Evolutionary conservation across 306 rosid species (phyloP).

Genomic region (Elaeagnus macrophylla): DNA sequence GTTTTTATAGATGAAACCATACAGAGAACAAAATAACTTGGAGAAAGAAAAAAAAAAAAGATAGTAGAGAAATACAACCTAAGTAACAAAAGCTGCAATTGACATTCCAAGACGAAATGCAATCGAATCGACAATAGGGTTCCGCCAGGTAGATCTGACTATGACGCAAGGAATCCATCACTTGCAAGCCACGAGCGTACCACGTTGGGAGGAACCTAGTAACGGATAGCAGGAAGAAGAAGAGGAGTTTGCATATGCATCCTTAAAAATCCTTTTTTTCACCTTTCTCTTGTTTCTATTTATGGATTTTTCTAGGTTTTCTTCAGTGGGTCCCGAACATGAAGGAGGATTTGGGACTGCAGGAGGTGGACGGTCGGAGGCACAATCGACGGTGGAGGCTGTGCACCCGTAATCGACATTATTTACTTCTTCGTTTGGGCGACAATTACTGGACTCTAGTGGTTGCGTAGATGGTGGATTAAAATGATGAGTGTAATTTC

Average conservation of each 20-base stretch:
- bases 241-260: constrained; percentile 27
- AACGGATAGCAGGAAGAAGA: constrained; percentile 20
- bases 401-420: constrained; percentile 1
- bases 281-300: constrained; percentile 10
- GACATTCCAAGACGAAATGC: too few relatives aligned
- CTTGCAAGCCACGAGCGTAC: constrained; percentile 24
- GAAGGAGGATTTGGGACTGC: constrained; percentile 15
- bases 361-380: constrained; percentile 8
- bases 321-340: background rate
- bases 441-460: constrained; percentile 7
- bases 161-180: constrained; percentile 48
- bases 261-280: constrained; percentile 15
- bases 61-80: constrained; percentile 34
- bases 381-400: constrained; percentile 2
- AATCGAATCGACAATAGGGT: constrained; percentile 20
- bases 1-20: too few relatives aligned
- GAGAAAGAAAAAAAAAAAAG: background rate
- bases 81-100: constrained; percentile 68
- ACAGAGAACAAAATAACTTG: background rate
- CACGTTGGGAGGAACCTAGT: constrained; percentile 17
- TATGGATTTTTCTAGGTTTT: constrained; percentile 6
- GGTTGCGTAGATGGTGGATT: constrained; percentile 4
- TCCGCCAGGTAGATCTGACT: constrained; percentile 29
- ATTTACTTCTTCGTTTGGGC: constrained; percentile 5
- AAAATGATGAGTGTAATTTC: constrained; percentile 8